A percentile compares a stretch with the other conserved stretches of the same genome.
phyloP scores from a whole-genome alignment of 345 rosid genomes.

The Corymbia maculata region DNA sequence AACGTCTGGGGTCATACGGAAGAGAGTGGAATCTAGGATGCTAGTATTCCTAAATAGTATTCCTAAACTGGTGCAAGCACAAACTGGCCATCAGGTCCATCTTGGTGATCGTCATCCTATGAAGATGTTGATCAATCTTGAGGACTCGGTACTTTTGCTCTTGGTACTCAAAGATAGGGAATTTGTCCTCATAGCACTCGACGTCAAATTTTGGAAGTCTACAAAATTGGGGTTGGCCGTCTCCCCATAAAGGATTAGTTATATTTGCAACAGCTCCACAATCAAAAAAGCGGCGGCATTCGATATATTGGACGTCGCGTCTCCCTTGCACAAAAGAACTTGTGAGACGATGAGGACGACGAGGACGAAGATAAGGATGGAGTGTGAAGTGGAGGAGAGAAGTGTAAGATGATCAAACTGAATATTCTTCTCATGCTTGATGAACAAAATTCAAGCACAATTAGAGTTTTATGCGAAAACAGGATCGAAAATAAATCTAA shows the following conservation, averaged over 20 bases:
- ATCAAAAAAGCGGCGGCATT: background rate
- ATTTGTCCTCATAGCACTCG: too few species aligned
- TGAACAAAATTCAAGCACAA: too few species aligned
- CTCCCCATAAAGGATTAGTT: too few species aligned
- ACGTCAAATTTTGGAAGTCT: background rate
- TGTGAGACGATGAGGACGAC: background rate
- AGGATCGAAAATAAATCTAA: too few species aligned
- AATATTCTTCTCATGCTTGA: too few species aligned
- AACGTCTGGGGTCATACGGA: background rate
- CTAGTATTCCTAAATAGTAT: too few species aligned
- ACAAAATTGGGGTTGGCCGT: background rate
- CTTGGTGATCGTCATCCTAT: too few species aligned
- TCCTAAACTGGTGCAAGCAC: constrained; percentile 5
- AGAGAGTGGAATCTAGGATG: background rate
- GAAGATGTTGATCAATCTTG: background rate
- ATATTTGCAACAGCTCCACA: background rate
- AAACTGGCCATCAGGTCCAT: background rate
- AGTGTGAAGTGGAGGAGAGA: too few species aligned
- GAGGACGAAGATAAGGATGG: background rate
- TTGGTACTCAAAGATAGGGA: background rate
- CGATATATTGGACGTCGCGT: background rate
- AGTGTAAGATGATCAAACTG: too few species aligned
- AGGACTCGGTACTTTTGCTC: background rate
- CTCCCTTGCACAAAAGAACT: background rate
- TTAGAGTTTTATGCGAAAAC: too few species aligned